Percentiles rank a stretch among this genome's conserved stretches.
Evolutionary conservation across 2,329 filamentous ascomycete genomes (phyloP).

Genomic region (Apiospora saccharicola): DNA sequence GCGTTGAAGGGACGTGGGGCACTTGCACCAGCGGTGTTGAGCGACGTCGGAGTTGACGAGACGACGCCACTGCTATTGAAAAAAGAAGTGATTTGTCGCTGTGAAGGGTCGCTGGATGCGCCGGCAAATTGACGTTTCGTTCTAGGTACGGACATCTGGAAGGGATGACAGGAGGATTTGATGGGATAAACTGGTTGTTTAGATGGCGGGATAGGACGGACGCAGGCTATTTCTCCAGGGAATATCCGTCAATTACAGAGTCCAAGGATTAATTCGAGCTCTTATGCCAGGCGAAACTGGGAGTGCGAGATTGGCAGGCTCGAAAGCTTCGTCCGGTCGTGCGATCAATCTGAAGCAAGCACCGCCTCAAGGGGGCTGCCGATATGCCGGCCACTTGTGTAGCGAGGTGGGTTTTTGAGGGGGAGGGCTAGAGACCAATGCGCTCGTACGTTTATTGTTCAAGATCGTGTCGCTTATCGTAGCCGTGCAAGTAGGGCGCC

Average conservation of each 20-base stretch:
- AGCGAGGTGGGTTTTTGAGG: conserved; percentile 1
- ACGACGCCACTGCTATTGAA: conserved; percentile 49
- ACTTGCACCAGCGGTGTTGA: conserved; percentile 42
- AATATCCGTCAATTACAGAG: conserved; percentile 6
- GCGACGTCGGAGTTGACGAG: conserved; percentile 32
- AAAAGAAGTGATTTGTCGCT: conserved; percentile 71
- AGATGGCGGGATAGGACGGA: not conserved
- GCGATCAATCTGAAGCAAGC: conserved; percentile 17
- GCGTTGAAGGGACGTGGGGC: conserved; percentile 14
- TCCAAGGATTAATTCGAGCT: conserved; percentile 8
- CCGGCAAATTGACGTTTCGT: conserved; percentile 70
- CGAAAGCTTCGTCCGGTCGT: not conserved
- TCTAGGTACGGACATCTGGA: conserved; percentile 59
- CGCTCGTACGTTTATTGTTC: conserved; percentile 15
- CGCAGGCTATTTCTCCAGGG: not conserved
- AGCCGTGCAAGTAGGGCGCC: not conserved
- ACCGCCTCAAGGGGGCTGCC: conserved; percentile 11
- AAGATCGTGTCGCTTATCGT: conserved; percentile 21
- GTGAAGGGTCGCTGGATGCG: conserved; percentile 62
- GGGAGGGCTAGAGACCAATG: conserved; percentile 2
- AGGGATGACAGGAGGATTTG: not conserved
- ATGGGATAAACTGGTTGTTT: conserved; percentile 8
- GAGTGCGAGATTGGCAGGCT: conserved; percentile 8
- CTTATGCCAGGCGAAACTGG: conserved; percentile 3
- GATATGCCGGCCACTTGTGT: conserved; percentile 5